Evolutionary conservation across 1,284 basidiomycete species (phyloP).

Genomic region (Phylloporus sp.): DNA sequence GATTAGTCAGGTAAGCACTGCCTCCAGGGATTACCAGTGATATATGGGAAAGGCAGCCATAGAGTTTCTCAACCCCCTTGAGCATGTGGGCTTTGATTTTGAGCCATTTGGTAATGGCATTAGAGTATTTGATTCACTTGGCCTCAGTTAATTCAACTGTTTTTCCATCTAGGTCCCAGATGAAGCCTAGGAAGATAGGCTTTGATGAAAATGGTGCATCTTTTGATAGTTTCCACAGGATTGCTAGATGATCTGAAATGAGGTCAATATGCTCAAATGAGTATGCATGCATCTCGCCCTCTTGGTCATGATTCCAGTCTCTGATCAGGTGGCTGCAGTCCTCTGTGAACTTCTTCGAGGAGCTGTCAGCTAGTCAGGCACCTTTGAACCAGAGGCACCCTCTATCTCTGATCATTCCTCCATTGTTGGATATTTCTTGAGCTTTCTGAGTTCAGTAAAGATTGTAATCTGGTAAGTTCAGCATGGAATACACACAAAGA

Average conservation of each 20-base stretch:
- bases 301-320: neutral
- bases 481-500: neutral
- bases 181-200: neutral
- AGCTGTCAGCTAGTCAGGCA: neutral
- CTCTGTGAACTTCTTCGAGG: slow-evolving; percentile 1
- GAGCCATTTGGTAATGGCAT: slow-evolving; percentile 28
- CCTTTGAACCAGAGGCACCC: neutral
- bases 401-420: neutral
- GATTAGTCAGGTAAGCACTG: slow-evolving; percentile 37
- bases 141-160: neutral
- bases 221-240: neutral
- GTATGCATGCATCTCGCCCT: neutral
- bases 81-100: slow-evolving; percentile 19
- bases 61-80: slow-evolving; percentile 34
- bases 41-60: slow-evolving; percentile 41
- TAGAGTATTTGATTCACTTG: neutral
- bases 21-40: slow-evolving; percentile 36
- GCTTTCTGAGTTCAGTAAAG: neutral
- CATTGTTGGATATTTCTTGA: too few relatives aligned
- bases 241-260: neutral
- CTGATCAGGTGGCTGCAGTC: neutral
- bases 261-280: neutral
- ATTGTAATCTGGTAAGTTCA: neutral
- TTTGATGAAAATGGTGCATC: neutral
- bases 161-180: neutral